These are phyloP conservation scores for Crithidia brevicula DNA, from an alignment of 208 protist genomes.

Conservation along the genomic window DNA sequence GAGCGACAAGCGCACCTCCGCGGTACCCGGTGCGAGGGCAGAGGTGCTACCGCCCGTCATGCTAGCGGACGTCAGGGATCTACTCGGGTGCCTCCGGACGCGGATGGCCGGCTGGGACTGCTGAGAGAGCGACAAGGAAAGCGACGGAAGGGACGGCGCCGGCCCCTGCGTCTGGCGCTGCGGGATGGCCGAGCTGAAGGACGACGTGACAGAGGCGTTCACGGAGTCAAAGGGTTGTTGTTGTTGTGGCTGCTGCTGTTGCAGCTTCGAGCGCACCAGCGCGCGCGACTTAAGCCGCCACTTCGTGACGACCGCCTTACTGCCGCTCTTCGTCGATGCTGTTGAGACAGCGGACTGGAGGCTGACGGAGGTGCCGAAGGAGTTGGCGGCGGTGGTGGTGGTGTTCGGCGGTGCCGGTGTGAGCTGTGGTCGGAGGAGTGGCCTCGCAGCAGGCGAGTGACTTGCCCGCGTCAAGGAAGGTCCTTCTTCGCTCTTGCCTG, in stretches of 20 bases:
- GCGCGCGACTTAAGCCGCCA: not conserved
- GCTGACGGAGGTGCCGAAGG: not conserved
- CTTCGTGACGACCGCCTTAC: not conserved
- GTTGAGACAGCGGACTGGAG: not conserved
- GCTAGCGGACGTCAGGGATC: conserved; percentile 6
- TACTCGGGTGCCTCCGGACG: not conserved
- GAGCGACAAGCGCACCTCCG: not conserved
- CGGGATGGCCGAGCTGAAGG: conserved; percentile 14
- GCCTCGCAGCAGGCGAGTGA: not conserved
- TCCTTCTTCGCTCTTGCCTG: too few relatives aligned
- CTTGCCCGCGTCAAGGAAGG: not conserved
- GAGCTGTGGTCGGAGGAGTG: too few relatives aligned
- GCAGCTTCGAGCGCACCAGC: conserved; percentile 1
- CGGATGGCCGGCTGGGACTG: not conserved
- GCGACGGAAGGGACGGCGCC: conserved; percentile 1
- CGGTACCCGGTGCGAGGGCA: not conserved
- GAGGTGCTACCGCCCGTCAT: conserved; percentile 3
- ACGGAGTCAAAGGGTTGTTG: not conserved
- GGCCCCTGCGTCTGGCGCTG: not conserved
- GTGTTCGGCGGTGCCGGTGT: too few relatives aligned
- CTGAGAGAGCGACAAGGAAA: conserved; percentile 1
- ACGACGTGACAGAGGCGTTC: conserved; percentile 6
- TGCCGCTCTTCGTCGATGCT: not conserved
- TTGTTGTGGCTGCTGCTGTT: not conserved
- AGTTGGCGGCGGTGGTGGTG: too few relatives aligned